Evolutionary conservation across 495 filamentous ascomycete genomes (phyloP), one percentile per base, ranked within the genome.

Genomic region (Staphylotrichum tortipilum): DNA sequence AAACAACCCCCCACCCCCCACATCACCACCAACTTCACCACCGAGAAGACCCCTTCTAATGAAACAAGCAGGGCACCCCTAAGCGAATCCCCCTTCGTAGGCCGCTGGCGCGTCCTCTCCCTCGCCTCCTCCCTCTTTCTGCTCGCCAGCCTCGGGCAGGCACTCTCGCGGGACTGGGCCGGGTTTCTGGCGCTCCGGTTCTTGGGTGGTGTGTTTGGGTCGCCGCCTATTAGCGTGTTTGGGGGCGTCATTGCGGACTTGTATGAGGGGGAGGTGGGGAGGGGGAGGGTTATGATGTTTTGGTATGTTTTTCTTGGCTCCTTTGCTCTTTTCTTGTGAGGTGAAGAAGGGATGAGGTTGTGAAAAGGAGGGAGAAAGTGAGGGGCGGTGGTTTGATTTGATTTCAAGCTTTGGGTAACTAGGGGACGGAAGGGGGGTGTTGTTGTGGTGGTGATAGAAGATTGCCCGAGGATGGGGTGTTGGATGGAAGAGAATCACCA

Each of bases 181-280:
- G 35, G 29, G 1, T 59, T 69, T 14, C 17, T 69, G 34, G 18
- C 58, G 6, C 58, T 66, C 23, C 49, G 66, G 7, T 55, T 69
- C 14, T 34, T 69, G 24, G 41, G 80, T 41, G 89, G 89, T 2
- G 66, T 91, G 17, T 78, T 83, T 18, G 86, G 85, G 3, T 79
- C 77, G 35, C 86, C 88, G 8, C 90, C 91, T 51, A 61, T 94
- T 15, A 84, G 78, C 50, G 84, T 91, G 5, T 85, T 86, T 7
- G 89, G 89, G 22, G 89, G 86, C 1, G 88, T 85, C 0, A 78
- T 94, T 14, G 85, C 85, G 7, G 88, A 95, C 63, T 76, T 94
- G 71, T 94, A 55, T 34, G 17, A 30, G 1, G 53, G 63, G 7
- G 57, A 53, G 24, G 42, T 44, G 18, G 28, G 39, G 14, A 51